These are phyloP conservation scores for Chionographis japonica DNA, from an alignment of 106 monocot genomes.

Conservation along the genomic window DNA sequence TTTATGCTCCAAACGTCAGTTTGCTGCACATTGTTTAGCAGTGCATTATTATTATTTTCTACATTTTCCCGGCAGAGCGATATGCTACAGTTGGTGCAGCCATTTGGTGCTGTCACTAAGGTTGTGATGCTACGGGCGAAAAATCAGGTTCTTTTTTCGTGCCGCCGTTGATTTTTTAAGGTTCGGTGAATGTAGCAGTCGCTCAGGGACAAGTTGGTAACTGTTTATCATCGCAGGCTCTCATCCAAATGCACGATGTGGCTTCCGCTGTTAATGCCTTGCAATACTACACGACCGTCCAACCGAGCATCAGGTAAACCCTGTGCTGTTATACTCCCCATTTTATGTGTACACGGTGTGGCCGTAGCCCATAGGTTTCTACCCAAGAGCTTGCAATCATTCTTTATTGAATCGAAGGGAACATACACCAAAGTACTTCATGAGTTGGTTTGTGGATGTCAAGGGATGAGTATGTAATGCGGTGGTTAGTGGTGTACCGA, in stretches of 20 bases:
- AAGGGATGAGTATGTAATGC: no score
- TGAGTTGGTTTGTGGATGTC: no score
- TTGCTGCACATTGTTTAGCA: neutral
- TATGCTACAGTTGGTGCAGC: conserved; percentile 64
- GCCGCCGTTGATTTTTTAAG: neutral
- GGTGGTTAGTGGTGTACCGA: no score
- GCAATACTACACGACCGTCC: conserved; percentile 61
- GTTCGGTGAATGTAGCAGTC: no score
- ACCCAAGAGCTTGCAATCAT: no score
- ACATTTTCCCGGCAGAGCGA: conserved; percentile 34
- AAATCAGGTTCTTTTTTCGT: conserved; percentile 40
- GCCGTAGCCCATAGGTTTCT: no score
- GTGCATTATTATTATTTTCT: neutral
- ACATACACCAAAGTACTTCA: no score
- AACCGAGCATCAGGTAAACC: conserved; percentile 67
- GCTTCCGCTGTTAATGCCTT: conserved; percentile 46
- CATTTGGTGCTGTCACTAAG: conserved; percentile 57
- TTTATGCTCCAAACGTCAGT: neutral
- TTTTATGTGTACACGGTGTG: neutral
- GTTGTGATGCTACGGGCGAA: conserved; percentile 66
- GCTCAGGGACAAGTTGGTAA: neutral
- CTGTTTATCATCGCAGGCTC: conserved; percentile 38
- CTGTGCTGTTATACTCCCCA: neutral
- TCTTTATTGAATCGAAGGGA: no score
- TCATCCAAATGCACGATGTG: conserved; percentile 83